phyloP scores from a whole-genome alignment of 2,329 filamentous ascomycete species.

The Aspergillus phoenicis region DNA sequence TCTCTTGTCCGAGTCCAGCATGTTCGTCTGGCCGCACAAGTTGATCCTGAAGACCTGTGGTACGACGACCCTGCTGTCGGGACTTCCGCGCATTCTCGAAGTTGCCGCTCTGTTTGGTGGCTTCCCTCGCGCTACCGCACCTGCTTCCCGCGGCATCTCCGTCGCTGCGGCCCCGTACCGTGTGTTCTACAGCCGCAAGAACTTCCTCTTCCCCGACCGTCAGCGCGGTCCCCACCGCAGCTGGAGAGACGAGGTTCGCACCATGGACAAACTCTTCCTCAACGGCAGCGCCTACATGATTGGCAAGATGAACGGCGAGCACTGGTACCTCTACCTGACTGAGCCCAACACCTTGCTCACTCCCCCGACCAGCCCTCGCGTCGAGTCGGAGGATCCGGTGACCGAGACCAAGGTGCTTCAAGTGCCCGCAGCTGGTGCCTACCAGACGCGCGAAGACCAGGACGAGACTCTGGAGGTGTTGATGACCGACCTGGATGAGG shows the following conservation, averaged over 20 bases:
- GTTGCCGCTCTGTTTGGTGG: slow-evolving; percentile 86
- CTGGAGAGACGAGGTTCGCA: slow-evolving; percentile 95
- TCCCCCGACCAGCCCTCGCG: slow-evolving; percentile 73
- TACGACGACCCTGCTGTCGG: slow-evolving; percentile 88
- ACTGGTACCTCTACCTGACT: slow-evolving; percentile 98
- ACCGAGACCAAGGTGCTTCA: slow-evolving; percentile 63
- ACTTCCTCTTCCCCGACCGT: slow-evolving; percentile 92
- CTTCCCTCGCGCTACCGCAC: slow-evolving; percentile 78
- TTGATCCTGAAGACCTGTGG: slow-evolving; percentile 98
- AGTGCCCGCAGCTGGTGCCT: slow-evolving; percentile 47
- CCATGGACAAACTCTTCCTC: slow-evolving; percentile 86
- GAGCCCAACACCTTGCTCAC: slow-evolving; percentile 79
- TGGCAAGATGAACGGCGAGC: slow-evolving; percentile 99
- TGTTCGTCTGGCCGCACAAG: slow-evolving; percentile 99
- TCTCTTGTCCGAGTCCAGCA: slow-evolving; percentile 96
- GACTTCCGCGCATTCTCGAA: slow-evolving; percentile 85
- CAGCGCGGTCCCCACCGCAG: slow-evolving; percentile 93
- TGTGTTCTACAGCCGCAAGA: slow-evolving; percentile 98
- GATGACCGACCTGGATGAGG: slow-evolving; percentile 69
- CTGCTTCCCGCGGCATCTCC: slow-evolving; percentile 65
- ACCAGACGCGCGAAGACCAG: slow-evolving; percentile 36
- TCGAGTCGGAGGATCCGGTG: slow-evolving; percentile 51
- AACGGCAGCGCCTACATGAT: slow-evolving; percentile 98
- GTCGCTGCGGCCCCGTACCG: slow-evolving; percentile 86
- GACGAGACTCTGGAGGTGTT: slow-evolving; percentile 63